Conservation (phyloP, 2,329 filamentous ascomycete genomes). For the Colletotrichum cuscutae region DNA sequence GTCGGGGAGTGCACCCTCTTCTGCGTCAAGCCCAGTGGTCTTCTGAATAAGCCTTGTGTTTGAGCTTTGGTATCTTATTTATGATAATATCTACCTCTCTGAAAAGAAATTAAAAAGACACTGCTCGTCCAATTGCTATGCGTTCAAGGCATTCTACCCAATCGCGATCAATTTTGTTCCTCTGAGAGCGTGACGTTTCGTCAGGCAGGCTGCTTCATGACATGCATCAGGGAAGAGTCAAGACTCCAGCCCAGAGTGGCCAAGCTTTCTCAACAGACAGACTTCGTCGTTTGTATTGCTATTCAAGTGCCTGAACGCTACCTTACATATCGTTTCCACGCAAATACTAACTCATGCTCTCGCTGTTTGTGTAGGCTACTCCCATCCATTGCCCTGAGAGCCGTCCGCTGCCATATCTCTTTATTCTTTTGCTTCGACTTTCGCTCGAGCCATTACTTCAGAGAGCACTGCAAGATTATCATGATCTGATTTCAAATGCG, state of each 20-base stretch:
- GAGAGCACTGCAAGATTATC: background rate
- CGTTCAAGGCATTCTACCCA: too few species aligned
- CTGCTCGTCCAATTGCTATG: too few species aligned
- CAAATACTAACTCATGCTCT: background rate
- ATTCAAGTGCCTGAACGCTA: background rate
- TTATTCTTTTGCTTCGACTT: background rate
- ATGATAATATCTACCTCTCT: too few species aligned
- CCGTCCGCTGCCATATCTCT: rapidly evolving
- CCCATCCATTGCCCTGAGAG: background rate
- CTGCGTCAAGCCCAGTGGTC: background rate
- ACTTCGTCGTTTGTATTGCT: too few species aligned
- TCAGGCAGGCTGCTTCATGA: too few species aligned
- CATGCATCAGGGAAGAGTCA: too few species aligned
- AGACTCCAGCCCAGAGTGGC: too few species aligned
- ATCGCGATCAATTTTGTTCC: too few species aligned
- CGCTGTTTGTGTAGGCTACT: background rate
- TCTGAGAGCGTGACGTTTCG: too few species aligned
- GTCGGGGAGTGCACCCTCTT: background rate
- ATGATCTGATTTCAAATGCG: background rate
- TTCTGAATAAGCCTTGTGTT: background rate
- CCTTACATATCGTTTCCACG: background rate
- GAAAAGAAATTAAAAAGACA: too few species aligned
- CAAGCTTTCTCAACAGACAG: too few species aligned
- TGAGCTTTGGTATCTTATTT: background rate
- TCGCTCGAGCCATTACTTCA: background rate